Conservation (phyloP, 257 asterid species). For the Scutellaria barbata region DNA sequence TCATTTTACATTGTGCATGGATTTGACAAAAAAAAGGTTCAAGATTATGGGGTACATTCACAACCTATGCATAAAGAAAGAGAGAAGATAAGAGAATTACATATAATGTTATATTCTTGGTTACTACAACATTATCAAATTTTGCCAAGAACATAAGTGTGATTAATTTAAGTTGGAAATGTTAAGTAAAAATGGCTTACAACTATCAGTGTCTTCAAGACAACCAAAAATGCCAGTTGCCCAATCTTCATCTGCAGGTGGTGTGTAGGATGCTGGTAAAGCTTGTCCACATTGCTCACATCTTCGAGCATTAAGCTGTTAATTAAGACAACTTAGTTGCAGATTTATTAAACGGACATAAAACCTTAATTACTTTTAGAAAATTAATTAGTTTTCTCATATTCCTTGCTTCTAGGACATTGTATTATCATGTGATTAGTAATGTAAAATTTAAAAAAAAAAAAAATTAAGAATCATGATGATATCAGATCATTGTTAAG, state of each 20-base stretch:
- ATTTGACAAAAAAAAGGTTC: too few species aligned
- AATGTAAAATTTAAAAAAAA: neutral
- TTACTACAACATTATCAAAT: too few species aligned
- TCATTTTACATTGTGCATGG: too few species aligned
- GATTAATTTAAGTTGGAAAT: too few species aligned
- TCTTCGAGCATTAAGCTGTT: constrained; percentile 57
- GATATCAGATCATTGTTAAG: neutral
- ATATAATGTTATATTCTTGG: too few species aligned
- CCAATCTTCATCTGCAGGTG: constrained; percentile 88
- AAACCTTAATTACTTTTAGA: too few species aligned
- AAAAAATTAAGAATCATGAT: neutral
- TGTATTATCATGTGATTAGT: neutral
- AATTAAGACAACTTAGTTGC: neutral
- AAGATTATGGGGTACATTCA: too few species aligned
- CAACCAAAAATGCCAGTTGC: constrained; percentile 78
- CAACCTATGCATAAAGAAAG: too few species aligned
- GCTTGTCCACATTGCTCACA: constrained; percentile 82
- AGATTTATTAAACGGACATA: too few species aligned
- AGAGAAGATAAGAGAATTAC: too few species aligned
- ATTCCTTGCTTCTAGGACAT: neutral
- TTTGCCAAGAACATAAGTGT: too few species aligned
- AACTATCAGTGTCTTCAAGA: constrained; percentile 63
- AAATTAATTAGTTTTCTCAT: neutral
- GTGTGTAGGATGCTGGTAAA: constrained; percentile 63
- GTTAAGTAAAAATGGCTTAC: constrained; percentile 41